A percentile compares a stretch with the other conserved stretches of the same genome.
Evolutionary conservation across 345 rosid species (phyloP).

Genomic region (Gossypium turneri): DNA sequence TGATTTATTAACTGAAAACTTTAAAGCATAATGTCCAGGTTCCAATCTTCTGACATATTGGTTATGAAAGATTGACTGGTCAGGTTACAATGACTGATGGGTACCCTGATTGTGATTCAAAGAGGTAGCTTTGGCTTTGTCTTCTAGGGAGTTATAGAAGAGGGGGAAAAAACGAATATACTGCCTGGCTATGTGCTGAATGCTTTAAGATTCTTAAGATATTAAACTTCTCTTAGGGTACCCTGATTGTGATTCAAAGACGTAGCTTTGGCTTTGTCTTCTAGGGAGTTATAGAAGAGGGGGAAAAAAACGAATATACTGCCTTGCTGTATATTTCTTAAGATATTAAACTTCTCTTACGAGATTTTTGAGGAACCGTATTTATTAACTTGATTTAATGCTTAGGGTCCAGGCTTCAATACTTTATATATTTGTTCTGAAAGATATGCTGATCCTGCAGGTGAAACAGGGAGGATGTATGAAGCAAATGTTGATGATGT

Average conservation of each 20-base stretch:
- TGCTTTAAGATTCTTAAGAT: neutral
- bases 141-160: neutral
- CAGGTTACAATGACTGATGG: neutral
- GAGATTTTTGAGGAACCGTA: neutral
- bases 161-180: neutral
- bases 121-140: neutral
- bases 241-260: neutral
- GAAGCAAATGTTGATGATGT: slow-evolving; percentile 99
- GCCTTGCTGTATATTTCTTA: neutral
- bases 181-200: neutral
- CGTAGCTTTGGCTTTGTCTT: neutral
- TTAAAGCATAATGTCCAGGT: neutral
- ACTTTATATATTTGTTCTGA: neutral
- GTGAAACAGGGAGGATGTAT: slow-evolving; percentile 89
- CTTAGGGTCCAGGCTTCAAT: neutral
- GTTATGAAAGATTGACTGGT: slow-evolving; percentile 18
- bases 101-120: neutral
- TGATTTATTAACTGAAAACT: neutral
- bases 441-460: slow-evolving; percentile 39
- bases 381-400: neutral
- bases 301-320: neutral
- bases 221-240: neutral
- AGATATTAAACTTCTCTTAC: neutral
- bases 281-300: neutral
- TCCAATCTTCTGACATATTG: neutral